phyloP scores from a whole-genome alignment of 1,139 yeast species.

The Blastobotrys elegans region DNA sequence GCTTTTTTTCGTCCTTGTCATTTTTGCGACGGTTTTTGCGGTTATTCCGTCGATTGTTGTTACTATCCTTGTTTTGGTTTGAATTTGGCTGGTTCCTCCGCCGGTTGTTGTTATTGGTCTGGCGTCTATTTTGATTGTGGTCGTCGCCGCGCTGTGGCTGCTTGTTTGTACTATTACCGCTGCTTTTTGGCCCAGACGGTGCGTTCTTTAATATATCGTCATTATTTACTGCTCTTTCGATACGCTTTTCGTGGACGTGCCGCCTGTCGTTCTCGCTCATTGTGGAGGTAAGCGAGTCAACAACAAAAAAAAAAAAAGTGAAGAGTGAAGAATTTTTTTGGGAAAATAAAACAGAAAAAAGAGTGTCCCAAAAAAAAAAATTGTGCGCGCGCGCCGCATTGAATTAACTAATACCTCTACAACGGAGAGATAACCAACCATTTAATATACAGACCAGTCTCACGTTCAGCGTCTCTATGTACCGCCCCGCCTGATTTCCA shows the following conservation, averaged over 20 bases:
- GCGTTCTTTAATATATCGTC: conserved; percentile 3
- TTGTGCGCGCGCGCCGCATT: no score
- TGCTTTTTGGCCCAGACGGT: conserved; percentile 5
- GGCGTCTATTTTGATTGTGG: background rate
- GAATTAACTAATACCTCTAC: no score
- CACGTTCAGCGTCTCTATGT: background rate
- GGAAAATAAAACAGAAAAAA: no score
- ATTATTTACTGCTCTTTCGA: background rate
- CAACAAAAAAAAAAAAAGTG: no score
- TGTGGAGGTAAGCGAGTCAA: no score
- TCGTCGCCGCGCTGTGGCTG: background rate
- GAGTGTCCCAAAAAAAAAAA: no score
- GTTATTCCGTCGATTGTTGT: background rate
- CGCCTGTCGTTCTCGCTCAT: background rate
- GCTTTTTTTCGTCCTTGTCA: background rate
- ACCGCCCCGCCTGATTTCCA: background rate
- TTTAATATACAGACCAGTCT: background rate
- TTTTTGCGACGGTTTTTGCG: background rate
- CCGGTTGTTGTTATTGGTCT: no score
- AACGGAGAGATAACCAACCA: background rate
- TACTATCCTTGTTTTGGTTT: background rate
- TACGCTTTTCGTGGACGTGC: background rate
- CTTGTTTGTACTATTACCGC: background rate
- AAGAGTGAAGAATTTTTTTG: no score
- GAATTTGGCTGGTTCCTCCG: no score